Evolutionary conservation across 1,284 basidiomycete genomes (phyloP), one percentile per base, ranked within the genome.

Genomic region (Tilletia horrida): DNA sequence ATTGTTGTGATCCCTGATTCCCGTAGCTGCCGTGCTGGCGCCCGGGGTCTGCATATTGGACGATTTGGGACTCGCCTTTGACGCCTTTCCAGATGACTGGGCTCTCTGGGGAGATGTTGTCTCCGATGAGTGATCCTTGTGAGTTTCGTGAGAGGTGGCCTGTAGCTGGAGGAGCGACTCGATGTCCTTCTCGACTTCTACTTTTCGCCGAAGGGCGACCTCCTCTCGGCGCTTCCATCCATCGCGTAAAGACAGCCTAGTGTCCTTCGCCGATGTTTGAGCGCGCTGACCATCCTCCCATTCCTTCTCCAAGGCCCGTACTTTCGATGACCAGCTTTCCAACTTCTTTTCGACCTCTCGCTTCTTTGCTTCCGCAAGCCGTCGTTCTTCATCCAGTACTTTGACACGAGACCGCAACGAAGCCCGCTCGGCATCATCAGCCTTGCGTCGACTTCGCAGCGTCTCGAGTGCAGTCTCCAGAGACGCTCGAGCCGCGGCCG

Each of bases 281-380:
- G 55, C 55, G 27, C 55, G 55, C 16, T 43, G 11, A 63, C 50
- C 25, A 27, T 48, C 40, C 43, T 25, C 27, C 48, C 45, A 35
- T 43, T 50, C 21, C 21, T 29, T 13, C 14, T 65, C 55, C 69
- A 35, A 47, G 16, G n/a, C 43, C 13, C 43, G 40, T 31, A 14
- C 25, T n/a, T n/a, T 86, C 86, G 67, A 92, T 79, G 90, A 88
- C 3, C 88, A 88, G 18, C 86, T 85, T 74, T 89, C 90, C 67
- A 95, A 85, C 72, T 89, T 89, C 84, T 91, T 92, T 83, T 97
- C 94, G 1, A 90, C 91, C 47, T 97, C 93, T 59, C 89, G 86
- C 78, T 88, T 89, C 64, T 85, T 83, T 63, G 86, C 85, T 81
- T 97, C 94, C 4, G 93, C 91, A 59, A 85, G 84, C 47, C 94